These are phyloP conservation scores for Lactarius evosmus DNA, from an alignment of 768 basidiomycete genomes.

Conservation along the genomic window DNA sequence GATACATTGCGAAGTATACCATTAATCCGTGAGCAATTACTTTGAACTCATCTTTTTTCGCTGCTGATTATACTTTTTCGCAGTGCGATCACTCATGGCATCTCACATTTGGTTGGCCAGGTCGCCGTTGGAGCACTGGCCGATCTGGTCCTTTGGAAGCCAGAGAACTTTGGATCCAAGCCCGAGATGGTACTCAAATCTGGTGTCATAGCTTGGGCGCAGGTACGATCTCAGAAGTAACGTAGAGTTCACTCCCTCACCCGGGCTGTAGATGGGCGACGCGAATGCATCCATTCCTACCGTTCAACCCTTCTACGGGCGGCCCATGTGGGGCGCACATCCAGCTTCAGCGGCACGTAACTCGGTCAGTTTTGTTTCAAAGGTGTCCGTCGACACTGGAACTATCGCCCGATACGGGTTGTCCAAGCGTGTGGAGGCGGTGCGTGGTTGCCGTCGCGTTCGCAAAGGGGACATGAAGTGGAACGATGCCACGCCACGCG, in stretches of 20 bases:
- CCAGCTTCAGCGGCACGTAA: slow-evolving; percentile 76
- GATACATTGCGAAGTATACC: slow-evolving; percentile 95
- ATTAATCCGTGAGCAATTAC: slow-evolving; percentile 79
- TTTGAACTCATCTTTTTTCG: not conserved
- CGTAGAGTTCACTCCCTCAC: slow-evolving; percentile 10
- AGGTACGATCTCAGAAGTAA: slow-evolving; percentile 44
- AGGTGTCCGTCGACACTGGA: slow-evolving; percentile 58
- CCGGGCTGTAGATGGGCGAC: slow-evolving; percentile 76
- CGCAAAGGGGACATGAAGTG: slow-evolving; percentile 92
- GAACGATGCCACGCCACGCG: slow-evolving; percentile 77
- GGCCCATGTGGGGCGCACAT: slow-evolving; percentile 92
- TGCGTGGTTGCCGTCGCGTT: slow-evolving; percentile 69
- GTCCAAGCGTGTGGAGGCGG: slow-evolving; percentile 68
- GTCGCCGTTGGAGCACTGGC: slow-evolving; percentile 80
- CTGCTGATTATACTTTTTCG: not conserved
- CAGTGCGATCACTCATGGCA: slow-evolving; percentile 93
- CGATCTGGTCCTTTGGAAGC: slow-evolving; percentile 94
- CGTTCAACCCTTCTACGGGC: slow-evolving; percentile 82
- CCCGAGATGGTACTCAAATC: slow-evolving; percentile 95
- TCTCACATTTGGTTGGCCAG: slow-evolving; percentile 83
- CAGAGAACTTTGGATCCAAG: slow-evolving; percentile 87
- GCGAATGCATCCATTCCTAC: slow-evolving; percentile 96
- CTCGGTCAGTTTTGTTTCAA: slow-evolving; percentile 84
- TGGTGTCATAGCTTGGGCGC: slow-evolving; percentile 88
- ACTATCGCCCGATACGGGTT: slow-evolving; percentile 64